A percentile compares a stretch with the other conserved stretches of the same genome.
Evolutionary conservation across 306 rosid genomes (phyloP).

Genomic region (Aeschynomene evenia): DNA sequence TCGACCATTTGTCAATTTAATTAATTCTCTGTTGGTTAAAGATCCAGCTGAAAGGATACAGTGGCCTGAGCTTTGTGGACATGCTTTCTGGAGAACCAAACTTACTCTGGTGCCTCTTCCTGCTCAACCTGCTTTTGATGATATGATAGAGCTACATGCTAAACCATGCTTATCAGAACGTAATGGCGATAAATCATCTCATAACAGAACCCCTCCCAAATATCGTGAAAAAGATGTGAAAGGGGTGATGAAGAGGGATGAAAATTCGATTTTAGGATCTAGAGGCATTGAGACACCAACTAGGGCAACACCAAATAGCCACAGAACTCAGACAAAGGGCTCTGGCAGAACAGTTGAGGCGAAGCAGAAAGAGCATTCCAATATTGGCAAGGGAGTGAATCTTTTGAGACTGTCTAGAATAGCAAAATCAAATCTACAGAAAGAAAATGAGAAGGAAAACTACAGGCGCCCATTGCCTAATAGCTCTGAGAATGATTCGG

Average conservation of each 20-base stretch:
- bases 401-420: constrained; percentile 90
- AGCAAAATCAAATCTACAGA: constrained; percentile 80
- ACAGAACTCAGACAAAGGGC: constrained; percentile 66
- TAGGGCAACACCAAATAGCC: constrained; percentile 70
- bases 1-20: constrained; percentile 82
- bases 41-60: constrained; percentile 95
- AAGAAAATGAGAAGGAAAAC: constrained; percentile 97
- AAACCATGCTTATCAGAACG: constrained; percentile 74
- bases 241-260: constrained; percentile 68
- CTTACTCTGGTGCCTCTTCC: constrained; percentile 59
- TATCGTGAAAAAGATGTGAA: constrained; percentile 70
- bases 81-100: constrained; percentile 87
- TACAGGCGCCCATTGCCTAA: constrained; percentile 79
- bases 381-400: constrained; percentile 64
- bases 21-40: constrained; percentile 81
- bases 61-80: constrained; percentile 90
- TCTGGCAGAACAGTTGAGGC: constrained; percentile 63
- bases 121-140: constrained; percentile 87
- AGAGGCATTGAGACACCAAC: constrained; percentile 67
- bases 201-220: constrained; percentile 78
- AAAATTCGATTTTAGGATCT: constrained; percentile 58
- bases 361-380: constrained; percentile 62
- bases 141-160: constrained; percentile 65
- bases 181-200: constrained; percentile 76
- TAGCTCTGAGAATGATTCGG: constrained; percentile 69